Conservation (phyloP, 768 basidiomycete genomes). For the Agaricus bisporus region DNA sequence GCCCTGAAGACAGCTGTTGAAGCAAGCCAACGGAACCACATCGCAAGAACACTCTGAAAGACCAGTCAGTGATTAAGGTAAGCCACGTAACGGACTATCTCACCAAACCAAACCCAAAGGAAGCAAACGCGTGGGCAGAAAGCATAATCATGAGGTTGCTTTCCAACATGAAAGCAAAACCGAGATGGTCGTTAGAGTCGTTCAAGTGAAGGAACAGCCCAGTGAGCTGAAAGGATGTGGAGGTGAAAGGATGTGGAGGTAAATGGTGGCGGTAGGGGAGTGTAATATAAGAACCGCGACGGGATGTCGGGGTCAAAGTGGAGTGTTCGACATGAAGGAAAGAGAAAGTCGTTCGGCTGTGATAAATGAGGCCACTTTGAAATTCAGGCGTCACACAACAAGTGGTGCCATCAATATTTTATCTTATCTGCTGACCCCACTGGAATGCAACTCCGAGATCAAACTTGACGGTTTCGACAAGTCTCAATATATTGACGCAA, state of each 20-base stretch:
- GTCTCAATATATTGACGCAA: too few relatives aligned
- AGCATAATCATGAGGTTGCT: constrained; percentile 23
- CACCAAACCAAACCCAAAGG: constrained; percentile 35
- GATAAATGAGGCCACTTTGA: constrained; percentile 8
- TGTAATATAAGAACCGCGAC: not conserved
- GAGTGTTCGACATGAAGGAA: not conserved
- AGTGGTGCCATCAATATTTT: too few relatives aligned
- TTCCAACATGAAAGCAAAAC: constrained; percentile 7
- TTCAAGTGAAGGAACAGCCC: not conserved
- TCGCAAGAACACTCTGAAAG: constrained; percentile 36
- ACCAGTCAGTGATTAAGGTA: not conserved
- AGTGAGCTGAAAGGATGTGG: not conserved
- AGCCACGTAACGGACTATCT: constrained; percentile 11
- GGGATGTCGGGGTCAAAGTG: constrained; percentile 1
- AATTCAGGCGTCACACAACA: not conserved
- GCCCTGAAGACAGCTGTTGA: constrained; percentile 15
- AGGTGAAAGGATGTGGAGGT: not conserved
- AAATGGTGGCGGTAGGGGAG: not conserved
- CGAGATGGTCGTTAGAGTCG: not conserved
- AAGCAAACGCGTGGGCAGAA: constrained; percentile 26
- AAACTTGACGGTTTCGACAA: too few relatives aligned
- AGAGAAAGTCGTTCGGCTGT: not conserved
- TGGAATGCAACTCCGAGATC: too few relatives aligned
- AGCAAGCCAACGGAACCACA: constrained; percentile 36
- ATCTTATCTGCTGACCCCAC: too few relatives aligned